phyloP scores from a whole-genome alignment of 2,329 filamentous ascomycete species.

The Periglandula ipomoeae region DNA sequence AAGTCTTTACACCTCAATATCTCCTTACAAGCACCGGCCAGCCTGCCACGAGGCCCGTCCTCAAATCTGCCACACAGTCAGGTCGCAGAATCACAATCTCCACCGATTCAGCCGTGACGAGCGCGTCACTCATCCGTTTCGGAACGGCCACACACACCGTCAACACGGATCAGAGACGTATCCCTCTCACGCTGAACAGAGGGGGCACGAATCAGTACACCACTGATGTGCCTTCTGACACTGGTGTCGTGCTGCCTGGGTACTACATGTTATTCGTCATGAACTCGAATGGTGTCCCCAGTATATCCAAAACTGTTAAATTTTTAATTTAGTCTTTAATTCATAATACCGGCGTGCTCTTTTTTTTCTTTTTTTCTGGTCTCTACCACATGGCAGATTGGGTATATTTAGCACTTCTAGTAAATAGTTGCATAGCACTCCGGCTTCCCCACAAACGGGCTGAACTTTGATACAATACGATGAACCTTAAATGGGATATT shows the following conservation, averaged over 20 bases:
- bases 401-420: no score
- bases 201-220: slow-evolving; percentile 24
- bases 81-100: slow-evolving; percentile 16
- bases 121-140: slow-evolving; percentile 33
- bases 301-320: slow-evolving; percentile 32
- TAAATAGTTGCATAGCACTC: no score
- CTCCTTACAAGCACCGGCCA: slow-evolving; percentile 37
- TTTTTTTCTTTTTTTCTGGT: not conserved
- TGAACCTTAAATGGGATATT: no score
- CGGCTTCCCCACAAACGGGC: no score
- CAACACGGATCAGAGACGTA: slow-evolving; percentile 48
- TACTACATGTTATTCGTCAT: slow-evolving; percentile 46
- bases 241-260: slow-evolving; percentile 41
- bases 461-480: no score
- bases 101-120: slow-evolving; percentile 20
- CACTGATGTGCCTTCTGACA: slow-evolving; percentile 34
- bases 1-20: slow-evolving; percentile 48
- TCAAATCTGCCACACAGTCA: slow-evolving; percentile 14
- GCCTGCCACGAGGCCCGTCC: slow-evolving; percentile 30
- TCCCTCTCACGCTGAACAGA: slow-evolving; percentile 29
- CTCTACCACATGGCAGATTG: no score
- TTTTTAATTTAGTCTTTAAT: slow-evolving; percentile 9
- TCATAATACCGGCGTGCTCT: not conserved
- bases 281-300: slow-evolving; percentile 34
- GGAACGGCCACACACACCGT: slow-evolving; percentile 44